Evolutionary conservation across 345 rosid species (phyloP).

Genomic region (Pseudoturritis turrita): DNA sequence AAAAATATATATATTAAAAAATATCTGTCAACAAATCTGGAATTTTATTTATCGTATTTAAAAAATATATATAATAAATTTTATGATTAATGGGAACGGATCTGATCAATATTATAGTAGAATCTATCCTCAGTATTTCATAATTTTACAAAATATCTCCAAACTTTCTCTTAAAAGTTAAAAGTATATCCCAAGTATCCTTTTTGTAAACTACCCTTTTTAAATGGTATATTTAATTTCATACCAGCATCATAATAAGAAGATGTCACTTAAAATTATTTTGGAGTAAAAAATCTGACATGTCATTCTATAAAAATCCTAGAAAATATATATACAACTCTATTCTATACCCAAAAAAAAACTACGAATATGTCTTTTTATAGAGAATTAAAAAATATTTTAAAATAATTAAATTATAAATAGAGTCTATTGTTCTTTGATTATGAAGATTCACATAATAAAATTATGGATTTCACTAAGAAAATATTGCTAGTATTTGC

Average conservation of each 20-base stretch:
- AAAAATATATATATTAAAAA: too few relatives aligned
- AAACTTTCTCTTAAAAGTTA: background rate
- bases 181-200: too few relatives aligned
- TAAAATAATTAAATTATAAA: background rate
- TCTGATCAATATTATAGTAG: background rate
- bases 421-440: background rate
- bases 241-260: too few relatives aligned
- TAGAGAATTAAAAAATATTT: background rate
- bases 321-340: too few relatives aligned
- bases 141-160: background rate
- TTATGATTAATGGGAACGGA: background rate
- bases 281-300: too few relatives aligned
- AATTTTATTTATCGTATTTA: background rate
- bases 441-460: background rate
- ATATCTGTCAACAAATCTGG: background rate
- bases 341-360: background rate
- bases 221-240: too few relatives aligned
- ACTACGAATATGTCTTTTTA: too few relatives aligned
- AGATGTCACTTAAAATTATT: too few relatives aligned
- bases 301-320: too few relatives aligned
- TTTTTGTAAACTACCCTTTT: too few relatives aligned
- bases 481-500: background rate
- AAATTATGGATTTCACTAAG: background rate
- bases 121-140: background rate
- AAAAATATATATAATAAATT: too few relatives aligned